phyloP scores from a whole-genome alignment of 352 stramenopile genomes.

The Phytophthora cactorum region DNA sequence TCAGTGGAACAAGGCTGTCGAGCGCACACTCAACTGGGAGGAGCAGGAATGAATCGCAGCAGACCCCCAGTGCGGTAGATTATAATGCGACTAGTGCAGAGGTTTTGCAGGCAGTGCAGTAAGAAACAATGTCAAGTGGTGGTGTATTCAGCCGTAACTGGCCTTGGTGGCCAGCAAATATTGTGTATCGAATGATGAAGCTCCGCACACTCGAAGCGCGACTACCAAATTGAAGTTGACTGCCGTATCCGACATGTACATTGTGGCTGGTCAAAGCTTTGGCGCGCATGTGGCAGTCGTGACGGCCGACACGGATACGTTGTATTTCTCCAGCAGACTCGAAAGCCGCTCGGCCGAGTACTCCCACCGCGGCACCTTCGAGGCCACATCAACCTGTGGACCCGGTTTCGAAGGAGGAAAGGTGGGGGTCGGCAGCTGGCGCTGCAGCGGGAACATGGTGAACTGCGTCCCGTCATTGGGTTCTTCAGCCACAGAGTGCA shows the following conservation, averaged over 20 bases:
- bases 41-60: conserved; percentile 45
- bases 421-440: conserved; percentile 32
- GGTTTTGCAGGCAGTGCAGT: conserved; percentile 17
- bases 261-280: conserved; percentile 12
- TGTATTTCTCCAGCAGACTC: conserved; percentile 73
- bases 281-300: conserved; percentile 8
- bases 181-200: conserved; percentile 6
- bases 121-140: conserved; percentile 29
- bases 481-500: conserved; percentile 37
- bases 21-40: conserved; percentile 88
- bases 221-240: conserved; percentile 31
- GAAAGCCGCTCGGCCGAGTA: conserved; percentile 68
- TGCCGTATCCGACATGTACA: neutral
- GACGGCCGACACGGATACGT: conserved; percentile 48
- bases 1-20: conserved; percentile 86
- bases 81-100: conserved; percentile 24
- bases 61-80: conserved; percentile 24
- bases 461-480: conserved; percentile 16
- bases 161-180: neutral
- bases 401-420: conserved; percentile 15
- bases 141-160: conserved; percentile 11
- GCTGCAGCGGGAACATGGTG: conserved; percentile 30
- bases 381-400: neutral
- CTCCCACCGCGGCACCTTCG: conserved; percentile 37
- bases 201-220: conserved; percentile 1